These are phyloP conservation scores for Fusarium burgessii DNA, from an alignment of 2,329 filamentous ascomycete genomes.

Conservation along the genomic window DNA sequence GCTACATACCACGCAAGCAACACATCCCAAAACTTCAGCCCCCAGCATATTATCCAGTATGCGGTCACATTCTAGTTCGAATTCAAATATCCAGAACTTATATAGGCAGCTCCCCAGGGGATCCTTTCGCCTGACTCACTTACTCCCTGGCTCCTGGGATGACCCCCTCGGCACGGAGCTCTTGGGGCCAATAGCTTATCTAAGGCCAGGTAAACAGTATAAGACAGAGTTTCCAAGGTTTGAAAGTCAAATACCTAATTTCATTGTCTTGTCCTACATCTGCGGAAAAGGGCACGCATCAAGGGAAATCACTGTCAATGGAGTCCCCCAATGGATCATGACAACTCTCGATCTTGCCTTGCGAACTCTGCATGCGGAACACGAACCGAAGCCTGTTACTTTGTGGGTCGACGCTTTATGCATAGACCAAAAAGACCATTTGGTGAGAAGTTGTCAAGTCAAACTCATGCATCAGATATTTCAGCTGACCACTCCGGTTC, in stretches of 20 bases:
- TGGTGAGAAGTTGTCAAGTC: constrained; percentile 44
- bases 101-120: not conserved
- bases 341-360: constrained; percentile 47
- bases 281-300: constrained; percentile 42
- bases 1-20: not conserved
- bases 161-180: not conserved
- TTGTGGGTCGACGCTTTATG: constrained; percentile 47
- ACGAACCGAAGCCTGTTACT: not conserved
- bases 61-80: not conserved
- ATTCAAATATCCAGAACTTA: not conserved
- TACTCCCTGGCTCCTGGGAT: not conserved
- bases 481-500: constrained; percentile 32
- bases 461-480: constrained; percentile 43
- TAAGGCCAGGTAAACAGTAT: not conserved
- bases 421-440: constrained; percentile 42
- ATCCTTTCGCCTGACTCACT: not conserved
- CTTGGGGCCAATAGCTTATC: not conserved
- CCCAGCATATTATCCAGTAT: not conserved
- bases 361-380: constrained; percentile 39
- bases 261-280: constrained; percentile 47
- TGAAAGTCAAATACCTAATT: constrained; percentile 1
- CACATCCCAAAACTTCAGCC: not conserved
- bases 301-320: constrained; percentile 40
- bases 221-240: not conserved
- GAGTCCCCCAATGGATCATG: constrained; percentile 37